These are phyloP conservation scores for Begonia loranthoides DNA, from an alignment of 306 rosid genomes.

Conservation along the genomic window DNA sequence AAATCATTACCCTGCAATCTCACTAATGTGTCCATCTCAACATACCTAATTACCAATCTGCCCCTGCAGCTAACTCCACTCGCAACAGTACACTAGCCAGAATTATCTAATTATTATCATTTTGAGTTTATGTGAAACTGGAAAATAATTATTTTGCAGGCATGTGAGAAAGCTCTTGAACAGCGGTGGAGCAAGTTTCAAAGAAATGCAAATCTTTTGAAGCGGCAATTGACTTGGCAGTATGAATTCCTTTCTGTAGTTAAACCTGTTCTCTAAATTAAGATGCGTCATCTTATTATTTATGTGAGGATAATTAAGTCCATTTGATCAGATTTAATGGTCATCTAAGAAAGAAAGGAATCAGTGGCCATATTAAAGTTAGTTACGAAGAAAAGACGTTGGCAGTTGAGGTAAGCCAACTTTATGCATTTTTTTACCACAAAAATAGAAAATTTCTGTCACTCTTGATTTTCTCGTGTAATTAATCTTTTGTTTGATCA, in stretches of 20 bases:
- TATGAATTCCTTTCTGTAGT: constrained; percentile 19
- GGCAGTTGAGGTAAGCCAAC: constrained; percentile 51
- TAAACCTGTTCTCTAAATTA: background rate
- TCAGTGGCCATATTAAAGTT: constrained; percentile 62
- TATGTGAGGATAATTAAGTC: background rate
- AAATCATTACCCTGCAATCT: no score
- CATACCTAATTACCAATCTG: no score
- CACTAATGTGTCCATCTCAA: no score
- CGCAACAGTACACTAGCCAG: no score
- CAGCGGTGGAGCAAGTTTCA: constrained; percentile 38
- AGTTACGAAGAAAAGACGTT: constrained; percentile 61
- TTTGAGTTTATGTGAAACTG: no score
- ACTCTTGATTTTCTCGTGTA: background rate
- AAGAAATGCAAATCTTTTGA: constrained; percentile 46
- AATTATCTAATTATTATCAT: no score
- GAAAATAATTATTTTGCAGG: constrained; percentile 21
- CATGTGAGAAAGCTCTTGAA: constrained; percentile 50
- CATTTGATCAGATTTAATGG: constrained; percentile 46
- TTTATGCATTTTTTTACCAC: background rate
- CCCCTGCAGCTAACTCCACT: no score
- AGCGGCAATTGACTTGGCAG: constrained; percentile 77
- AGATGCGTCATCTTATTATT: background rate
- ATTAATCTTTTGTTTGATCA: background rate
- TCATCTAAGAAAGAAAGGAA: constrained; percentile 76
- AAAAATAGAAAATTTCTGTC: background rate